Conservation (phyloP, 805 yeast genomes). For the Candida adriatica region DNA sequence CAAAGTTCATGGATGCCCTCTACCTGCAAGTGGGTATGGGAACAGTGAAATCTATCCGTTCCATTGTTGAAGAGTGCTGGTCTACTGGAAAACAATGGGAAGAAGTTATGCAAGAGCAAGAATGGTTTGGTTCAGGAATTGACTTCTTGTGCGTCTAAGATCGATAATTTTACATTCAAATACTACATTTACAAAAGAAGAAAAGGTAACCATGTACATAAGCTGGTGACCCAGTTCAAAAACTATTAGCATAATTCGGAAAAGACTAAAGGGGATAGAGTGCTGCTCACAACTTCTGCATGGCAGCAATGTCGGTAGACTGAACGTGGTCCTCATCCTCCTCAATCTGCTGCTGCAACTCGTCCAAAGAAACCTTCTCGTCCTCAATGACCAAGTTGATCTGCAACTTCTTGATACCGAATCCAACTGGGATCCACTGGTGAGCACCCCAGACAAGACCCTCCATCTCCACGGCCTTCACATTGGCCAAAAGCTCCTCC, state of each 20-base stretch:
- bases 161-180: background rate
- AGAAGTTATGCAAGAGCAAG: conserved; percentile 33
- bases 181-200: background rate
- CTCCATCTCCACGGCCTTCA: conserved; percentile 77
- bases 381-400: conserved; percentile 98
- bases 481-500: conserved; percentile 80
- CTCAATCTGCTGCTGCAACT: conserved; percentile 64
- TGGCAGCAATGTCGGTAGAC: conserved; percentile 98
- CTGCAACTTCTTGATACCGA: conserved; percentile 99
- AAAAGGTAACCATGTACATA: conserved; percentile 15
- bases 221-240: conserved; percentile 8
- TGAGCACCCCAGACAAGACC: conserved; percentile 99
- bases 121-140: conserved; percentile 44
- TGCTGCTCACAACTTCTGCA: conserved; percentile 80
- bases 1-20: conserved; percentile 32
- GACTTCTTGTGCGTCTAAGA: conserved; percentile 34
- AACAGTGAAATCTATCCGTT: conserved; percentile 36
- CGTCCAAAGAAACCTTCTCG: conserved; percentile 89
- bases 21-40: conserved; percentile 49
- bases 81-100: conserved; percentile 35
- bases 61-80: conserved; percentile 42
- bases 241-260: conserved; percentile 5
- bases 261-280: conserved; percentile 7
- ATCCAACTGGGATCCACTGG: conserved; percentile 95
- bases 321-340: conserved; percentile 99